phyloP scores from a whole-genome alignment of 441 rosid genomes.

The Arabidopsis hybrid region DNA sequence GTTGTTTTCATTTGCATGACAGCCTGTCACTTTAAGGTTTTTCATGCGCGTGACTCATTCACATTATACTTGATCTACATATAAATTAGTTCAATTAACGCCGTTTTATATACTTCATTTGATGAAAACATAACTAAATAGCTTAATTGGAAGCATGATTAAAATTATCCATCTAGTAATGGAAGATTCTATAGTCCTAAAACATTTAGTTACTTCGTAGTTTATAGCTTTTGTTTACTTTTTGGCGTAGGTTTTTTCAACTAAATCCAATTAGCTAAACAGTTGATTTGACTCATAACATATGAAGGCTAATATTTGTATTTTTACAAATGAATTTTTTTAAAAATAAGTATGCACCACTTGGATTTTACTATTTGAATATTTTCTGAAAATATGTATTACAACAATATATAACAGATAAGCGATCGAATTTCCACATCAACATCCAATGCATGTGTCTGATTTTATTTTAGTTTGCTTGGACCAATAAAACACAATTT shows the following conservation, averaged over 20 bases:
- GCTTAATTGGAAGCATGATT: not conserved
- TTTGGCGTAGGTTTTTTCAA: not conserved
- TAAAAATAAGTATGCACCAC: not conserved
- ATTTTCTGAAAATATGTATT: too few relatives aligned
- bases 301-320: not conserved
- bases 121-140: too few relatives aligned
- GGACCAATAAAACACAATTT: not conserved
- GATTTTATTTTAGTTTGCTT: slow-evolving; percentile 1
- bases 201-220: not conserved
- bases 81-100: not conserved
- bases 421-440: slow-evolving; percentile 25
- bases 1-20: slow-evolving; percentile 44
- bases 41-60: slow-evolving; percentile 42
- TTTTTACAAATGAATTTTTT: not conserved
- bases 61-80: too few relatives aligned
- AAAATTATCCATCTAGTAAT: not conserved
- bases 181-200: not conserved
- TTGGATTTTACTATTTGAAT: not conserved
- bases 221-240: not conserved
- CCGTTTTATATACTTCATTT: not conserved
- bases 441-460: slow-evolving; percentile 37
- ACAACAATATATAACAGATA: not conserved
- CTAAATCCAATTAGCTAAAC: not conserved
- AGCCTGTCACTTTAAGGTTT: slow-evolving; percentile 36
- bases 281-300: slow-evolving; percentile 13